phyloP scores from a whole-genome alignment of 768 basidiomycete species.

The Tricholoma bakamatsutake region DNA sequence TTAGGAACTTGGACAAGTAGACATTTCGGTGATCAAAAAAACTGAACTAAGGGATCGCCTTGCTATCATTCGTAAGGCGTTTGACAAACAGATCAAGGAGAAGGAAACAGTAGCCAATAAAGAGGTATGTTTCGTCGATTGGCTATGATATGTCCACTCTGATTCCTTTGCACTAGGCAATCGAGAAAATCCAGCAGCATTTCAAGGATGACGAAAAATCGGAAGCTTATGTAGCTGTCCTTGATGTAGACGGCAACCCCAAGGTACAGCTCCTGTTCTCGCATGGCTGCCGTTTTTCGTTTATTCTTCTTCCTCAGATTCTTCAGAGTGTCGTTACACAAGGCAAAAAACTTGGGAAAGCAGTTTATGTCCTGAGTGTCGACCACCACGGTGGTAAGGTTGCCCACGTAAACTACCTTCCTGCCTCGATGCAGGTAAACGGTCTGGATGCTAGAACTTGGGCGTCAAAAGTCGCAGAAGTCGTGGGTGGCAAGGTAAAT shows the following conservation, averaged over 20 bases:
- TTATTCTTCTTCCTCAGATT: constrained; percentile 37
- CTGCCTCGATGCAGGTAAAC: constrained; percentile 48
- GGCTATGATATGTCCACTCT: not conserved
- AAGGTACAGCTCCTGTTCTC: constrained; percentile 50
- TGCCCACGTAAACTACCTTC: constrained; percentile 81
- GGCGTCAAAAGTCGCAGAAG: constrained; percentile 70
- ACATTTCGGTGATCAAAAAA: constrained; percentile 85
- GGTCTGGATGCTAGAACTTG: constrained; percentile 84
- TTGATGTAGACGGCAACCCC: constrained; percentile 79
- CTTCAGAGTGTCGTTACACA: constrained; percentile 70
- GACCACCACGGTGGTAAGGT: constrained; percentile 69
- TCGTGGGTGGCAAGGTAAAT: constrained; percentile 87
- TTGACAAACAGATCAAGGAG: constrained; percentile 83
- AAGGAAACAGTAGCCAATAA: constrained; percentile 72
- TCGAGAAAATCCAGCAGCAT: constrained; percentile 61
- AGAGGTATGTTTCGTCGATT: constrained; percentile 41
- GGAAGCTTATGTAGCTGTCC: constrained; percentile 58
- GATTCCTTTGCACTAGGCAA: constrained; percentile 41
- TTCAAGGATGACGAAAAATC: constrained; percentile 76
- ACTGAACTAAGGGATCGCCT: constrained; percentile 73
- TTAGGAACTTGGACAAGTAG: constrained; percentile 84
- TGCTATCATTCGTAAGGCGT: constrained; percentile 65
- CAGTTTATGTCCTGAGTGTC: constrained; percentile 83
- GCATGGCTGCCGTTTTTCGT: not conserved
- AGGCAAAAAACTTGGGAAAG: constrained; percentile 77